Percentiles rank a stretch among this genome's conserved stretches.
These are phyloP conservation scores for Pulveroboletus sp. DNA, from an alignment of 768 basidiomycete species.

Conservation along the genomic window DNA sequence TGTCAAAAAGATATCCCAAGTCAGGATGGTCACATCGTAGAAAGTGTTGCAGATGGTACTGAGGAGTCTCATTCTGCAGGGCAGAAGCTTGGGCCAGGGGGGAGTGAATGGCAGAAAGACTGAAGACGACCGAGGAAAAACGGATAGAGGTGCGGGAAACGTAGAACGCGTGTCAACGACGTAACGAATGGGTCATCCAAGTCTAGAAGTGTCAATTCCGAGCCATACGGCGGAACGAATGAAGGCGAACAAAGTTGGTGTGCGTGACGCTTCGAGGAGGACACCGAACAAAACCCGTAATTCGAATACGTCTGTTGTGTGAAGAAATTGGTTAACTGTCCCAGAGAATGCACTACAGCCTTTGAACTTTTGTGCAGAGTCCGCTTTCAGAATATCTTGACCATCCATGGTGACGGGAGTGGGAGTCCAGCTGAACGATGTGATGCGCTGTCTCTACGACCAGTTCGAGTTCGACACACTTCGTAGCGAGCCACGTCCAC, in stretches of 20 bases:
- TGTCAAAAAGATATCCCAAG: constrained; percentile 15
- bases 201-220: background rate
- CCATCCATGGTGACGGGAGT: background rate
- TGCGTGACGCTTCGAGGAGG: too few relatives aligned
- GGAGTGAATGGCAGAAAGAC: background rate
- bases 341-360: too few relatives aligned
- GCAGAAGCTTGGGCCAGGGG: background rate
- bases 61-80: constrained; percentile 5
- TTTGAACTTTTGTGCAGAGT: background rate
- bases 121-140: background rate
- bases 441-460: too few relatives aligned
- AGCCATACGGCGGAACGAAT: background rate
- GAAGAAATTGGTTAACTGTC: background rate
- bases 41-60: constrained; percentile 6
- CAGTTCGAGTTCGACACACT: too few relatives aligned
- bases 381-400: too few relatives aligned
- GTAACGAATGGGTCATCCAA: background rate
- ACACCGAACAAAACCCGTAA: background rate
- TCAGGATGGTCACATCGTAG: background rate
- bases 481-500: too few relatives aligned
- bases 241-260: background rate
- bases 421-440: too few relatives aligned
- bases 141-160: constrained; percentile 2
- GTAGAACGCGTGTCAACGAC: background rate
- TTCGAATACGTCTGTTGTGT: background rate